Percentiles rank a stretch among this genome's conserved stretches.
Evolutionary conservation across 2,329 filamentous ascomycete genomes (phyloP).

Genomic region (Chaetomium olivaceum): DNA sequence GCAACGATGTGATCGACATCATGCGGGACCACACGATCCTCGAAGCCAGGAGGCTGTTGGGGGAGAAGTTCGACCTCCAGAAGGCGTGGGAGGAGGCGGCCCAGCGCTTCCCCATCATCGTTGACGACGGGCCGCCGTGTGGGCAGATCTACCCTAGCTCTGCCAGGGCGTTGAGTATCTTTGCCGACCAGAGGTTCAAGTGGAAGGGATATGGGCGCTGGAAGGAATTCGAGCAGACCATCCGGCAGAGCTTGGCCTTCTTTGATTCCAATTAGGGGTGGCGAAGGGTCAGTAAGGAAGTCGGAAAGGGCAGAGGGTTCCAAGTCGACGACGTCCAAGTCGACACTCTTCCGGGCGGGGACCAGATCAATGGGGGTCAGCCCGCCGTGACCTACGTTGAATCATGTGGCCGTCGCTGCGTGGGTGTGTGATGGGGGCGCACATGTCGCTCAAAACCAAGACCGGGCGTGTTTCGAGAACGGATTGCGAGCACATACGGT

Average conservation of each 20-base stretch:
- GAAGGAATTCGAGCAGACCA: conserved; percentile 4
- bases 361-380: neutral
- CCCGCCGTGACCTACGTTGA: neutral
- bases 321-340: neutral
- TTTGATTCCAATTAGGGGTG: neutral
- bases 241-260: neutral
- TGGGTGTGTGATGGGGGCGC: too few relatives aligned
- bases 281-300: too few relatives aligned
- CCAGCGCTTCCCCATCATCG: neutral
- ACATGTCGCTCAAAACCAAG: too few relatives aligned
- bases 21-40: neutral
- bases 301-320: neutral
- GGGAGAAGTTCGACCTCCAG: neutral
- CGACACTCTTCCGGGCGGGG: too few relatives aligned
- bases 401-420: neutral
- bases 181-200: neutral
- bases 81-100: neutral
- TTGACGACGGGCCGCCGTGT: neutral
- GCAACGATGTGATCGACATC: conserved; percentile 33
- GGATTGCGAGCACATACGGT: neutral
- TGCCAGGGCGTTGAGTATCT: neutral
- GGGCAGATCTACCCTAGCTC: neutral
- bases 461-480: too few relatives aligned
- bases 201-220: conserved; percentile 2
- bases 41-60: neutral